Conservation (phyloP, 345 rosid genomes). For the Melastoma malabathricum region DNA sequence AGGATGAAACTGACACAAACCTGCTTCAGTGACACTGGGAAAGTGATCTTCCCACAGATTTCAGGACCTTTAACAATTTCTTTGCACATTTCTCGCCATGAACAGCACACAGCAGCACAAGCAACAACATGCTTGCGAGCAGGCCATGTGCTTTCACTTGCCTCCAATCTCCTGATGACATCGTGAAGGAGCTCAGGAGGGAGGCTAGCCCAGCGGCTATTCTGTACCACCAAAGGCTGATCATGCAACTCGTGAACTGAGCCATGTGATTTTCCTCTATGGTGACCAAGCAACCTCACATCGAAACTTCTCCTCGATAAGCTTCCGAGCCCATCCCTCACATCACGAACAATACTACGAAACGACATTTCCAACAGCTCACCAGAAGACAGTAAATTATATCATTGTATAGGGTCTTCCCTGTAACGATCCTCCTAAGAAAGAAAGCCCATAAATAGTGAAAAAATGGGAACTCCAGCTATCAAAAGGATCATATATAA, state of each 20-base stretch:
- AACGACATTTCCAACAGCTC: constrained; percentile 51
- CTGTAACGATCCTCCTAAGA: too few species aligned
- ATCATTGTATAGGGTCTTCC: too few species aligned
- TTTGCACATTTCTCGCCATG: constrained; percentile 93
- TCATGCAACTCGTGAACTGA: constrained; percentile 56
- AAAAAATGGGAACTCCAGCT: too few species aligned
- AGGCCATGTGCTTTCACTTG: constrained; percentile 81
- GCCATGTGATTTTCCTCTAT: constrained; percentile 67
- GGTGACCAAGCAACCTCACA: constrained; percentile 53
- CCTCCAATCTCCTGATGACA: constrained; percentile 84
- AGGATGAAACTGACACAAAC: constrained; percentile 15
- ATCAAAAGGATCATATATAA: too few species aligned
- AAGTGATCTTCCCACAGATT: constrained; percentile 76
- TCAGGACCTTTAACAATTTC: constrained; percentile 77
- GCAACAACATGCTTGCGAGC: constrained; percentile 81
- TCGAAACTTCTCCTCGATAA: constrained; percentile 81
- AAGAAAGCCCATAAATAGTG: too few species aligned
- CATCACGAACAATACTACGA: constrained; percentile 79
- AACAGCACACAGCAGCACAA: constrained; percentile 85
- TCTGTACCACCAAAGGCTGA: constrained; percentile 42
- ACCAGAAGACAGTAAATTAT: background rate
- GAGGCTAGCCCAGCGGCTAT: constrained; percentile 70
- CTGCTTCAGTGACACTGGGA: constrained; percentile 88
- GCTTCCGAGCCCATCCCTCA: constrained; percentile 89
- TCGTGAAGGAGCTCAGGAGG: constrained; percentile 84